Conservation (phyloP, 371 early-diverging fungal species). For the Mucor ambiguus region DNA sequence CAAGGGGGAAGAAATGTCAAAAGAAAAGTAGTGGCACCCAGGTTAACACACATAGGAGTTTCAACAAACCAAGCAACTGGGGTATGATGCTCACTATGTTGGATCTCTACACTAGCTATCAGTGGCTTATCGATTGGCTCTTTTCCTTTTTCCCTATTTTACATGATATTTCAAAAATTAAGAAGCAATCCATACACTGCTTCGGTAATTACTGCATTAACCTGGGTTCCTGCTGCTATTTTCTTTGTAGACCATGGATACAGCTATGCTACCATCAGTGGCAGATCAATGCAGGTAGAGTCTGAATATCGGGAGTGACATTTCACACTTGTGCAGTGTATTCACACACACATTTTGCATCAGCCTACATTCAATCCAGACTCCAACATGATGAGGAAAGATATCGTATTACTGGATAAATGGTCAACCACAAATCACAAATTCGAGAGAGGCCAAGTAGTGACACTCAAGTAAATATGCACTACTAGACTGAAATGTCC, state of each 20-base stretch:
- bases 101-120: not conserved
- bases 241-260: constrained; percentile 65
- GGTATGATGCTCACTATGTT: not conserved
- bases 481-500: not conserved
- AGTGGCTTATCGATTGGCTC: constrained; percentile 13
- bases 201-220: constrained; percentile 33
- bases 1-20: not conserved
- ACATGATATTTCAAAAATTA: constrained; percentile 32
- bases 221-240: constrained; percentile 65
- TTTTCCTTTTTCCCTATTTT: not conserved
- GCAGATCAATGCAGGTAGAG: constrained; percentile 75
- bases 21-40: not conserved
- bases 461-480: constrained; percentile 67
- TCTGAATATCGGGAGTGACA: not conserved
- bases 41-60: not conserved
- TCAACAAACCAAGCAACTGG: not conserved
- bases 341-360: not conserved
- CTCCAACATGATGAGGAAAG: constrained; percentile 64
- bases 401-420: constrained; percentile 80
- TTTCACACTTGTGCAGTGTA: not conserved
- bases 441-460: constrained; percentile 79
- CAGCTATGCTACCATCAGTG: constrained; percentile 61
- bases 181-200: constrained; percentile 33
- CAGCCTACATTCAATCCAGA: constrained; percentile 93
- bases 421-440: constrained; percentile 55